Percentiles rank a stretch among this genome's conserved stretches.
phyloP scores from a whole-genome alignment of 768 basidiomycete species.

The Rhodosporidiobolus sp. region DNA sequence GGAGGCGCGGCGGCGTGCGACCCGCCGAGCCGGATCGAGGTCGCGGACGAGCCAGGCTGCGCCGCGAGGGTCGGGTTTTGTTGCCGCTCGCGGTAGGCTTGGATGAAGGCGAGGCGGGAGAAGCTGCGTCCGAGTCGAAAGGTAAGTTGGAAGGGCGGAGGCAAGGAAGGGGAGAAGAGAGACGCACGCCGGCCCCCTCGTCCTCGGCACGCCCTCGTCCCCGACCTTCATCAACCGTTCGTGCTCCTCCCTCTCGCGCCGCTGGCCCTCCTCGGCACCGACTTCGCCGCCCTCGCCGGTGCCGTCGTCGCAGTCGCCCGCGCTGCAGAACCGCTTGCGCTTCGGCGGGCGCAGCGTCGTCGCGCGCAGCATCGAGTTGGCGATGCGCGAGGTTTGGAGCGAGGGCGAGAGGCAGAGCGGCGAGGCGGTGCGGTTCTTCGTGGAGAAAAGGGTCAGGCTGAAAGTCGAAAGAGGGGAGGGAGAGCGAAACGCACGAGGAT shows the following conservation, averaged over 20 bases:
- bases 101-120: slow-evolving; percentile 40
- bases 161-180: background rate
- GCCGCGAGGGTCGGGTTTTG: slow-evolving; percentile 24
- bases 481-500: slow-evolving; percentile 47
- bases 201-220: slow-evolving; percentile 33
- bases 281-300: background rate
- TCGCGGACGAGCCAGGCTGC: slow-evolving; percentile 29
- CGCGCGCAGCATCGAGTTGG: slow-evolving; percentile 49
- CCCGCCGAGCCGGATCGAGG: slow-evolving; percentile 29
- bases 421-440: slow-evolving; percentile 30
- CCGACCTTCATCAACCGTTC: slow-evolving; percentile 39
- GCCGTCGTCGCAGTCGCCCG: slow-evolving; percentile 25
- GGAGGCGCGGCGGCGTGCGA: background rate
- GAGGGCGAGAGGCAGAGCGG: slow-evolving; percentile 39
- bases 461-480: background rate
- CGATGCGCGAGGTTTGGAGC: slow-evolving; percentile 44
- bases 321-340: slow-evolving; percentile 36
- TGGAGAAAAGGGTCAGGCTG: background rate
- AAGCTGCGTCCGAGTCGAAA: slow-evolving; percentile 11
- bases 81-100: slow-evolving; percentile 35
- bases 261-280: slow-evolving; percentile 7
- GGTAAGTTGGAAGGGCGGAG: background rate
- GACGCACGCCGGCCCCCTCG: slow-evolving; percentile 34
- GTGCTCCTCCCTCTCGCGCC: slow-evolving; percentile 27
- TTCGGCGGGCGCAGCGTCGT: slow-evolving; percentile 48